phyloP scores from a whole-genome alignment of 2,329 filamentous ascomycete genomes.

The Furcasterigmium sp. region DNA sequence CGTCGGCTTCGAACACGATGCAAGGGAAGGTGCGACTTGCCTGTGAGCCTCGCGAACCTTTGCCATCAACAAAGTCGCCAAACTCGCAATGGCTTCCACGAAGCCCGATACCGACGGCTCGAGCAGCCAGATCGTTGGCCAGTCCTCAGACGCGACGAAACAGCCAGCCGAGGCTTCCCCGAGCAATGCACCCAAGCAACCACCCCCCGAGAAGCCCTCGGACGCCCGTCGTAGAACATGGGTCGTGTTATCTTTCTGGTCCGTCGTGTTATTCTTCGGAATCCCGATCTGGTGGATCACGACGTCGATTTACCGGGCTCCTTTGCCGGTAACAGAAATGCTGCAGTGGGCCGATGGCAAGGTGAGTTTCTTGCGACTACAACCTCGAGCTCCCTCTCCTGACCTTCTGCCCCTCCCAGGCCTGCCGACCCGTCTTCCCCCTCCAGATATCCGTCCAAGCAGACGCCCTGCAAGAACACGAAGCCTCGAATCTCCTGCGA shows the following conservation, averaged over 20 bases:
- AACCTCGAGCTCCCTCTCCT: neutral
- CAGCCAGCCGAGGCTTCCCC: constrained; percentile 2
- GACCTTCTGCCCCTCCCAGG: constrained; percentile 39
- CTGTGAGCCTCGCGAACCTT: neutral
- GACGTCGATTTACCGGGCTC: constrained; percentile 84
- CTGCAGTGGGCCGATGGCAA: constrained; percentile 85
- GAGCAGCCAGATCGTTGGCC: neutral
- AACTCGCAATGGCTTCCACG: neutral
- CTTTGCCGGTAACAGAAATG: constrained; percentile 81
- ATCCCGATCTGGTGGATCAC: constrained; percentile 95
- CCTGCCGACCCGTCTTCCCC: constrained; percentile 83
- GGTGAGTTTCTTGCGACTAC: constrained; percentile 40
- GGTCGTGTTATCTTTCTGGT: constrained; percentile 88
- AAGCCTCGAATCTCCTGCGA: constrained; percentile 68
- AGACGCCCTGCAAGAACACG: constrained; percentile 56
- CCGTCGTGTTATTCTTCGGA: constrained; percentile 75
- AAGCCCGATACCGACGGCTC: neutral
- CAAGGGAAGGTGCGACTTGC: neutral
- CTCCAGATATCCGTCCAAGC: constrained; percentile 75
- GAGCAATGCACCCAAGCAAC: constrained; percentile 33
- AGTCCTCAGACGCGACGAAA: neutral
- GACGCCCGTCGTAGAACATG: constrained; percentile 64
- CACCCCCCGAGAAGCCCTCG: constrained; percentile 73
- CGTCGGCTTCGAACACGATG: constrained; percentile 1
- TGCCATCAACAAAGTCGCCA: too few relatives aligned